Evolutionary conservation across 176 grass and related monocot genomes (phyloP), one percentile per base, ranked within the genome.

Genomic region (Bolboschoenus planiculmis): DNA sequence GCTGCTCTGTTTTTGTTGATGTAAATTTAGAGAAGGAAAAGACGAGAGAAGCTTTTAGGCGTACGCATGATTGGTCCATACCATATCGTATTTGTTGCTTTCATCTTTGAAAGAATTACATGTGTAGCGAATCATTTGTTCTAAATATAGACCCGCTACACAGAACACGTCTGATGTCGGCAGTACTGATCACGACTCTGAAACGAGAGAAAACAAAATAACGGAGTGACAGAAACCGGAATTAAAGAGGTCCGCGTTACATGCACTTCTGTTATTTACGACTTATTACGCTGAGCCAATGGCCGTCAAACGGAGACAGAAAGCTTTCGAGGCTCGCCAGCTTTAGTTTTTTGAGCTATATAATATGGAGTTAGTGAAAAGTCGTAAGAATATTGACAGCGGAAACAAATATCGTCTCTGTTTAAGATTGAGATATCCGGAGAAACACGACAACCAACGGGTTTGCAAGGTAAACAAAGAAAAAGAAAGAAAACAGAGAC

Each of bases 1-100:
- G 5, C 57, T 82, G 21, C 36, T 64, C 20, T 61, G 31, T 62
- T 81, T n/a, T 61, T 0, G 11, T 2, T 36, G 16, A 35, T 58
- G 29, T 57, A 39, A 26, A 80, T 80, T 56, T 56, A 60, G 78
- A 80, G 50, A 79, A 7, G 51, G 48, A 56, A 55, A 55, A 78
- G 75, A 78, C 10, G 47, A 55, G 26, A 48, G 14, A 35, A 5
- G 74, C 4, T 50, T 78, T 34, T 20, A 13, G 78, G 54, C 31
- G 18, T 60, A 80, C 24, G 24, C 34, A 60, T 36, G 30, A 62
- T 63, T 31, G 60, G 27, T 10, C 9, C 34, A 55, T 55, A 55
- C 56, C 7, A 13, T 14, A 23, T 27, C 15, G 14, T 35, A 27
- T 39, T 80, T 23, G n/a, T 34, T 39, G 9, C 50, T 9, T 80